phyloP scores from a whole-genome alignment of 345 rosid species.

The Lepidium didymum region DNA sequence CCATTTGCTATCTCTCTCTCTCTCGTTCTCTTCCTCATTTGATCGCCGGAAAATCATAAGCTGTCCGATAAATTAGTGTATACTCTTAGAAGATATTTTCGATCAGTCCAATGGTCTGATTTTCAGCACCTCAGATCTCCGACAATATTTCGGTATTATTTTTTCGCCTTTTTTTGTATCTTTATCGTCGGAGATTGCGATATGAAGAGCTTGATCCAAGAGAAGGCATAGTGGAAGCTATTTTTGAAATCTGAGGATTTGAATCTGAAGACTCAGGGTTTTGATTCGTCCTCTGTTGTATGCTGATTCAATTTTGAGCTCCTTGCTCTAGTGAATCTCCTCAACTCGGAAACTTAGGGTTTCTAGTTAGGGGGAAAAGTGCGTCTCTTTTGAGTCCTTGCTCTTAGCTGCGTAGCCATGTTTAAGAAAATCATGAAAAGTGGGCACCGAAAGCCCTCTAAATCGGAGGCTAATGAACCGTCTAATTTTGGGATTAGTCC shows the following conservation, averaged over 20 bases:
- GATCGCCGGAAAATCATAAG: conserved; percentile 18
- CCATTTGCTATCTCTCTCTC: background rate
- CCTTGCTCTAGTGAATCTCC: conserved; percentile 9
- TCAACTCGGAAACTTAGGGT: conserved; percentile 19
- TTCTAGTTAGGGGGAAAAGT: conserved; percentile 1
- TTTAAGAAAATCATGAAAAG: conserved; percentile 85
- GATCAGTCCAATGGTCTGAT: conserved; percentile 1
- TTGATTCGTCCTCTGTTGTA: conserved; percentile 3
- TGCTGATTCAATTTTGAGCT: conserved; percentile 22
- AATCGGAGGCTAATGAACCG: conserved; percentile 50
- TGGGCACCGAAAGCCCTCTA: conserved; percentile 73
- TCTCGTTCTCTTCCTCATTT: conserved; percentile 3
- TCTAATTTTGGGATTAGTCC: conserved; percentile 35
- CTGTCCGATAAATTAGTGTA: conserved; percentile 9
- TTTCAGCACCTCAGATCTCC: conserved; percentile 20
- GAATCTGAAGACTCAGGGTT: conserved; percentile 7
- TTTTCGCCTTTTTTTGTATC: background rate
- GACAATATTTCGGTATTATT: conserved; percentile 11
- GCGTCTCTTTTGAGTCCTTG: background rate
- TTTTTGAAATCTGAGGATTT: background rate
- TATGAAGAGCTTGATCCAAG: conserved; percentile 9
- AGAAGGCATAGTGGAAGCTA: conserved; percentile 3
- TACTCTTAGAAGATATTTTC: background rate
- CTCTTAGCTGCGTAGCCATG: conserved; percentile 34
- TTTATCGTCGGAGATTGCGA: background rate